These are phyloP conservation scores for Dendrocalamus sinicus DNA, from an alignment of 176 grass and related monocot genomes.

Conservation along the genomic window DNA sequence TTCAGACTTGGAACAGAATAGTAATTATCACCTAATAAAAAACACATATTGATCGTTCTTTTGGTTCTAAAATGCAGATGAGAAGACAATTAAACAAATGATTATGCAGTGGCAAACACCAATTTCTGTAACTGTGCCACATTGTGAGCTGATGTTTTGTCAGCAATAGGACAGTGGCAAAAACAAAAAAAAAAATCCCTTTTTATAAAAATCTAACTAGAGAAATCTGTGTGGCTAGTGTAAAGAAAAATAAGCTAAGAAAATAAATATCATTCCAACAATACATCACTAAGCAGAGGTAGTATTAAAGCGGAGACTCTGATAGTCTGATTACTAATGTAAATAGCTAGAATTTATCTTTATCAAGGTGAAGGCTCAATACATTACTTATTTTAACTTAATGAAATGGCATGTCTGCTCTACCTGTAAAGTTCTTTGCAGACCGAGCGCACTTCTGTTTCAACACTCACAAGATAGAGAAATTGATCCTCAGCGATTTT, in stretches of 20 bases:
- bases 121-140: background rate
- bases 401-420: conserved; percentile 12
- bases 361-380: conserved; percentile 29
- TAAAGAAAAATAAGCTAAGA: conserved; percentile 13
- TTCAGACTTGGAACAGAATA: conserved; percentile 35
- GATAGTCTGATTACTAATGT: background rate
- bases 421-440: conserved; percentile 98
- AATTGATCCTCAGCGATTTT: conserved; percentile 89
- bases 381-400: conserved; percentile 24
- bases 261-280: conserved; percentile 7
- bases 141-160: conserved; percentile 14
- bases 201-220: background rate
- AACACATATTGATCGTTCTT: background rate
- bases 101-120: background rate
- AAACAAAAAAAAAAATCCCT: background rate
- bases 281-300: conserved; percentile 10
- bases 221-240: background rate
- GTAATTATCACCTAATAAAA: background rate
- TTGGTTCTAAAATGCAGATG: conserved; percentile 32
- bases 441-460: conserved; percentile 82
- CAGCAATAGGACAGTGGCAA: background rate
- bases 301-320: background rate
- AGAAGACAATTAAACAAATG: conserved; percentile 26
- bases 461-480: conserved; percentile 80
- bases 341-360: conserved; percentile 14